These are phyloP conservation scores for Metschnikowia reukaufii DNA, from an alignment of 805 yeast species.

Conservation along the genomic window DNA sequence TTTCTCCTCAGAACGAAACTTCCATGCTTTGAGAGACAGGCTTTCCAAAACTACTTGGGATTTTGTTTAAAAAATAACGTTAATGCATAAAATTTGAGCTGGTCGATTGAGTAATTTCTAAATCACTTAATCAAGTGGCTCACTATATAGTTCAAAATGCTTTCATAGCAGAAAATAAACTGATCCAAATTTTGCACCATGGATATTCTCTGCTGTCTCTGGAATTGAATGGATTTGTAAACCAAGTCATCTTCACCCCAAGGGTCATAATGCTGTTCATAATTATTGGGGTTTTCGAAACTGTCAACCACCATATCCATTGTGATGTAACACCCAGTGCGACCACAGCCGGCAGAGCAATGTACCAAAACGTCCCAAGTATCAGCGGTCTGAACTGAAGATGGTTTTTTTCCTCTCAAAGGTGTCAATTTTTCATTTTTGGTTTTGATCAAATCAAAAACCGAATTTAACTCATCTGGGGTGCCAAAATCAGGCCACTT, in stretches of 20 bases:
- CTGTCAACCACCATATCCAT: slow-evolving; percentile 41
- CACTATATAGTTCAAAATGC: slow-evolving; percentile 18
- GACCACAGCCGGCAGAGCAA: slow-evolving; percentile 62
- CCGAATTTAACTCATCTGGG: slow-evolving; percentile 32
- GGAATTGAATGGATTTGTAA: slow-evolving; percentile 59
- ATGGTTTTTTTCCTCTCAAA: slow-evolving; percentile 6
- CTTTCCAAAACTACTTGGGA: background rate
- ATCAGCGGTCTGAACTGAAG: slow-evolving; percentile 5
- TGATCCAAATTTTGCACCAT: slow-evolving; percentile 86
- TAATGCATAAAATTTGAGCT: slow-evolving; percentile 1
- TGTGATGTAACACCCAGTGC: slow-evolving; percentile 54
- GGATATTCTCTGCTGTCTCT: slow-evolving; percentile 72
- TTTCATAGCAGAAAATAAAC: slow-evolving; percentile 71
- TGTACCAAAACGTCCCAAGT: slow-evolving; percentile 40
- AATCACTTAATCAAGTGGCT: slow-evolving; percentile 11
- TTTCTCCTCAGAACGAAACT: background rate
- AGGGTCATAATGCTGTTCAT: slow-evolving; percentile 26
- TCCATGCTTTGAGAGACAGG: background rate
- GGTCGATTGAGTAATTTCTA: background rate
- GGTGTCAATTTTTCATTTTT: slow-evolving; percentile 29
- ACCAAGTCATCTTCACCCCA: slow-evolving; percentile 51
- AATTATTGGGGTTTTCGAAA: slow-evolving; percentile 20
- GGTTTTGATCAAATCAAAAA: slow-evolving; percentile 32
- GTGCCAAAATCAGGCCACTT: slow-evolving; percentile 52
- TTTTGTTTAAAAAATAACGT: background rate